Conservation (phyloP, 257 asterid species). For the Verbena officinalis region DNA sequence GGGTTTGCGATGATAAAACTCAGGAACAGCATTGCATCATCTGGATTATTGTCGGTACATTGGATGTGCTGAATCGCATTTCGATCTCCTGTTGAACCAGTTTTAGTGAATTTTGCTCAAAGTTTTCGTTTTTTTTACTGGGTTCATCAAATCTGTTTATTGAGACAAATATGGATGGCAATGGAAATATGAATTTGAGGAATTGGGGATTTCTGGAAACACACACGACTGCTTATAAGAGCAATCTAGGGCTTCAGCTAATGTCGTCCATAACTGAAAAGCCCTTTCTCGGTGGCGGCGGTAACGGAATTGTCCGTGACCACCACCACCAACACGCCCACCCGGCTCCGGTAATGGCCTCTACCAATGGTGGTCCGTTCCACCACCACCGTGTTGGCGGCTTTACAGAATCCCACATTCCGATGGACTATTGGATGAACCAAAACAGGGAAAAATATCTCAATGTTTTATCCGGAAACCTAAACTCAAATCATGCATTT, state of each 20-base stretch:
- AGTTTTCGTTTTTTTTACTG: slow-evolving; percentile 1
- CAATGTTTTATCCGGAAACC: slow-evolving; percentile 44
- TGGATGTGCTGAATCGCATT: slow-evolving; percentile 21
- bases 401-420: slow-evolving; percentile 44
- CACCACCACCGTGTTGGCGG: slow-evolving; percentile 76
- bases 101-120: slow-evolving; percentile 28
- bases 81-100: slow-evolving; percentile 16
- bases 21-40: slow-evolving; percentile 14
- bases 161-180: slow-evolving; percentile 62
- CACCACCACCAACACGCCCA: slow-evolving; percentile 36
- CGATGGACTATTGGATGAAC: slow-evolving; percentile 57
- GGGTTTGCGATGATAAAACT: slow-evolving; percentile 28
- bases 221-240: slow-evolving; percentile 38
- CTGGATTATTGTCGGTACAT: slow-evolving; percentile 24
- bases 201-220: slow-evolving; percentile 61
- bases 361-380: slow-evolving; percentile 59
- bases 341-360: slow-evolving; percentile 46
- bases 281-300: slow-evolving; percentile 47
- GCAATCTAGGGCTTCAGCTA: slow-evolving; percentile 58
- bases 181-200: slow-evolving; percentile 51
- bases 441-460: slow-evolving; percentile 53
- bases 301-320: slow-evolving; percentile 24
- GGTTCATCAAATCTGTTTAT: slow-evolving; percentile 20
- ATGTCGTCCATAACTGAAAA: slow-evolving; percentile 59
- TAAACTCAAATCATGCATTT: slow-evolving; percentile 33